Conservation (phyloP, 257 asterid species). For the Scutellaria minor region DNA sequence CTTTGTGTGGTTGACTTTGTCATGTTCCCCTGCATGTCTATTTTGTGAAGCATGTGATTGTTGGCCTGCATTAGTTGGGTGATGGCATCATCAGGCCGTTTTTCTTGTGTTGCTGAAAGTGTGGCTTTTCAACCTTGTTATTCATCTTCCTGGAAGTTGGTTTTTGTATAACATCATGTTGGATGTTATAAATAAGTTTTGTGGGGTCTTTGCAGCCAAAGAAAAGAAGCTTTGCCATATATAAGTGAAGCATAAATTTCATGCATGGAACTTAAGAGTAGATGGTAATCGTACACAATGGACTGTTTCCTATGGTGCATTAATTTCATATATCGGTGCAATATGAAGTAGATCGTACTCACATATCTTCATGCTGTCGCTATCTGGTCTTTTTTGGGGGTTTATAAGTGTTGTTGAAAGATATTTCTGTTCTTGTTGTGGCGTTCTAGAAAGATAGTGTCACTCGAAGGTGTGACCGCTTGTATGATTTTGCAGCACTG, state of each 20-base stretch:
- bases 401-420: no score
- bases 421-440: no score
- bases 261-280: slow-evolving; percentile 21
- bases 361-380: no score
- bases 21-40: slow-evolving; percentile 43
- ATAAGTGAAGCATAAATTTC: slow-evolving; percentile 16
- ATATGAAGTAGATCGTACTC: no score
- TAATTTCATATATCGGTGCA: neutral
- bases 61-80: slow-evolving; percentile 39
- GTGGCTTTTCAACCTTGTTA: slow-evolving; percentile 18
- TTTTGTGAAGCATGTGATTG: slow-evolving; percentile 39
- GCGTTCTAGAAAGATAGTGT: no score
- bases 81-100: slow-evolving; percentile 30
- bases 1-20: slow-evolving; percentile 44
- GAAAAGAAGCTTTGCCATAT: slow-evolving; percentile 22
- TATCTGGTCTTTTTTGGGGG: no score
- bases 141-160: slow-evolving; percentile 36
- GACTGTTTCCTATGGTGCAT: slow-evolving; percentile 13
- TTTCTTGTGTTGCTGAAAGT: slow-evolving; percentile 26
- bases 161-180: slow-evolving; percentile 30
- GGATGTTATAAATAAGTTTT: slow-evolving; percentile 24
- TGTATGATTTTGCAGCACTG: no score
- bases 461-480: no score
- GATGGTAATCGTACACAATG: no score
- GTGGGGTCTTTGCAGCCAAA: slow-evolving; percentile 23